Base-by-base conservation (phyloP, 176 grass and related monocot genomes). In the Triticum turgidum region DNA sequence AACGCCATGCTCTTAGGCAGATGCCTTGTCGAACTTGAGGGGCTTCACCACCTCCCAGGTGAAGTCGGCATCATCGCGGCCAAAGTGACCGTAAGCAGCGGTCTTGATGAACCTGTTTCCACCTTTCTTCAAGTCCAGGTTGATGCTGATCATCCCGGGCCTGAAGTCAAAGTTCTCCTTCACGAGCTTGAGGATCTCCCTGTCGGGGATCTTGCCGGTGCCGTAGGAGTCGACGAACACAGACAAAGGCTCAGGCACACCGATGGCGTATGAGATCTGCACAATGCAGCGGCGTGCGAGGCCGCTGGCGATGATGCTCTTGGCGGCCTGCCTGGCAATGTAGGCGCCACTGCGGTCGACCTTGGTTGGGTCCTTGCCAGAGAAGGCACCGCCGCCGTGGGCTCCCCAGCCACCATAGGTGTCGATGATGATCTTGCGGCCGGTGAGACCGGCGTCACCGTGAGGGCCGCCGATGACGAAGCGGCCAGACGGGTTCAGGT, bases 351-450 rank as follows among this genome's bases (percentile, higher is more conserved):
- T 91, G 78, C 90, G 90, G 90, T 91, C 90, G 0, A 91, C 90
- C 90, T 91, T 91, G 86, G 90, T 91, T 5, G 90, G 90, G 90
- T 91, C 90, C 86, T 91, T 91, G 52, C 90, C 90, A 4, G 90
- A 91, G 86, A 91, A 91, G 2, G 90, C 90, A 2, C 90, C 90
- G 0, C 90, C 90, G 0, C 90, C 90, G 71, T 91, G 90, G 22
- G 90, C 90, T 3, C 90, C 90, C 90, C 90, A 91, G 5, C 90
- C 90, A 1, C 90, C 90, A 13, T 91, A 91, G 54, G 90, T 91
- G 86, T 91, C 90, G 11, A 91, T 91, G 86, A 91, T 91, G 83
- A 91, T 91, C 90, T 91, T 91, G 78, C 90, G 90, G 20, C 90
- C 90, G 0, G 90, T 91, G 52, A 91, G 79, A 0, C 90, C 90